These are phyloP conservation scores for Tetrahymena malaccensis DNA, from an alignment of 73 alveolate species.

Conservation along the genomic window DNA sequence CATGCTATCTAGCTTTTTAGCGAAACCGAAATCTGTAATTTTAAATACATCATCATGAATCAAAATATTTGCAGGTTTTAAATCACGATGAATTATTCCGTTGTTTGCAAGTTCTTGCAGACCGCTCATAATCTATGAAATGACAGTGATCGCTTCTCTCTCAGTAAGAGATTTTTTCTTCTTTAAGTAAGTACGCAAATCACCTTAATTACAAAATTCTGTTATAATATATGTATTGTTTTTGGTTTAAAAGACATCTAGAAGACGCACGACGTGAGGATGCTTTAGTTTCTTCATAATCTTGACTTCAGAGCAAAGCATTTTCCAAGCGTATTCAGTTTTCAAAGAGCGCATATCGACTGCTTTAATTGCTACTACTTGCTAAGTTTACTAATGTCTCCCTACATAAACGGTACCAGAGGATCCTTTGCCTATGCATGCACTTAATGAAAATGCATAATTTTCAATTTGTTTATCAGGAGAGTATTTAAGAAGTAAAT, in stretches of 20 bases:
- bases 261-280: constrained; percentile 11
- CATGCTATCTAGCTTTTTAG: constrained; percentile 12
- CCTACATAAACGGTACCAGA: constrained; percentile 40
- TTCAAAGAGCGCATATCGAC: not conserved
- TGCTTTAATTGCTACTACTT: constrained; percentile 26
- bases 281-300: constrained; percentile 31
- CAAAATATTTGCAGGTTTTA: constrained; percentile 34
- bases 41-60: constrained; percentile 15
- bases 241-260: constrained; percentile 30
- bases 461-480: constrained; percentile 40
- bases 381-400: constrained; percentile 3
- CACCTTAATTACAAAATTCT: constrained; percentile 36
- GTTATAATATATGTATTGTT: constrained; percentile 26
- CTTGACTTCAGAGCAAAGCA: constrained; percentile 9
- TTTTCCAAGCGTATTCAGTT: constrained; percentile 18
- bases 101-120: constrained; percentile 9
- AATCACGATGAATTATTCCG: constrained; percentile 37
- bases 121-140: constrained; percentile 18
- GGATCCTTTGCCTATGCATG: constrained; percentile 36
- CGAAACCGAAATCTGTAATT: constrained; percentile 47
- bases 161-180: not conserved
- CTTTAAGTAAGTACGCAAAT: constrained; percentile 3
- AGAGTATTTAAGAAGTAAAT: constrained; percentile 10
- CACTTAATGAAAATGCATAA: constrained; percentile 28
- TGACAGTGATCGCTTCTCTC: not conserved